Evolutionary conservation across 2,329 filamentous ascomycete genomes (phyloP), one percentile per base, ranked within the genome.

Genomic region (Fusarium oligoseptatum): DNA sequence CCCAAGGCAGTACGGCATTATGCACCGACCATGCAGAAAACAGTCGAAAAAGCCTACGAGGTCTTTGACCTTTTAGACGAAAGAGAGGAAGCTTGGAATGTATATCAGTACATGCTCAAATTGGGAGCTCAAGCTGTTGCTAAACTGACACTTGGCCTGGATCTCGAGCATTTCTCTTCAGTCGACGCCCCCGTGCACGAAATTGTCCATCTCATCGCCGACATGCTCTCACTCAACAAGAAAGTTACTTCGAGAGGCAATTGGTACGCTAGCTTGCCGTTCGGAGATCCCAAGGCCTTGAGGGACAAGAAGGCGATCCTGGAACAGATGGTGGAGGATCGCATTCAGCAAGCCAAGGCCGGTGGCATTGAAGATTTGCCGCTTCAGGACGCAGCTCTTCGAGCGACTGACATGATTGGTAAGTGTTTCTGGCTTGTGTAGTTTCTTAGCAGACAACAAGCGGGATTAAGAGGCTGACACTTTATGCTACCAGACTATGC

Each of bases 1-100:
- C 89, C 90, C 29, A 91, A 90, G 76, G 90, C 90, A 0, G 89
- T 92, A 3, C 83, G 87, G 0, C 90, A 92, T 73, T 92, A 92
- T 71, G 85, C 88, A 0, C 89, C 90, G 0, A 86, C 84, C 0
- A 92, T 92, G 88, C 88, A 91, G 69, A 79, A 83, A 52, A 87
- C 86, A 0, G 84, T 89, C 3, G 85, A 90, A 72, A 82, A 86
- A 17, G 79, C 87, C 0, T 91, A 87, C 75, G 82, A 81, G 8
- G 85, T 87, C 2, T 87, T 88, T 34, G 86, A 88, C 68, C 82
- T 85, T 56, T 82, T 92, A 0, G 88, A 90, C 70, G 79, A 85
- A 36, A 78, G 83, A 0, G 85, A 81, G 8, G 83, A 87, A 70
- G 82, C 85, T 3, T 88, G 82, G 81, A 87, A 88, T 66, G 86